Conservation (phyloP, 1,284 basidiomycete species). For the Trichosporon ovoides region DNA sequence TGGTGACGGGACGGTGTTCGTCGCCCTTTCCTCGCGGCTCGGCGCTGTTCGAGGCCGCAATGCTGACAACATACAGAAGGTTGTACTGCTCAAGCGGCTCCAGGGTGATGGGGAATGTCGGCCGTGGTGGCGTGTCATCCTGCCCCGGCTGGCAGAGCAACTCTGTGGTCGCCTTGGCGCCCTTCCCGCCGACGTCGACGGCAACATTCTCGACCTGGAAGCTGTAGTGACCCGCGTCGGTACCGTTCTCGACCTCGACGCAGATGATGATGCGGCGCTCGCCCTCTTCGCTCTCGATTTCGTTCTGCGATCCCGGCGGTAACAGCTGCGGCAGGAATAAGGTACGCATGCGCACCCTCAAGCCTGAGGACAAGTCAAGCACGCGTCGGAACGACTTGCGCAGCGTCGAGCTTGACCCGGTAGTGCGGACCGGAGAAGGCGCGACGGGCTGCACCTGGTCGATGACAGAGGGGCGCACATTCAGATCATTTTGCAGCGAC, state of each 20-base stretch:
- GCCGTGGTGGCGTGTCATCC: conserved; percentile 27
- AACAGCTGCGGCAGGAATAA: conserved; percentile 74
- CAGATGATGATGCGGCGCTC: conserved; percentile 78
- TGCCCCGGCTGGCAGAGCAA: conserved; percentile 45
- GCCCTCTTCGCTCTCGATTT: conserved; percentile 59
- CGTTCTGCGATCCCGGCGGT: conserved; percentile 49
- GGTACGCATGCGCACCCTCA: conserved; percentile 80
- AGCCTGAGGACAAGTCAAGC: conserved; percentile 67
- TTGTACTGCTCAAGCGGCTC: conserved; percentile 72
- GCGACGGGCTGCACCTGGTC: background rate
- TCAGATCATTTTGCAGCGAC: conserved; percentile 32
- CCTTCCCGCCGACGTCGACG: conserved; percentile 68
- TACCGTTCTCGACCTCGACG: conserved; percentile 66
- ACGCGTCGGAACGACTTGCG: conserved; percentile 80
- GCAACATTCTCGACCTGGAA: conserved; percentile 69
- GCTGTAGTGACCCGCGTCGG: conserved; percentile 52
- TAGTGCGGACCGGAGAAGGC: background rate
- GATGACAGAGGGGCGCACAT: background rate
- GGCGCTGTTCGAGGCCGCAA: conserved; percentile 23
- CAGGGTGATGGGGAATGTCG: conserved; percentile 63
- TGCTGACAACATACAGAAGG: conserved; percentile 71
- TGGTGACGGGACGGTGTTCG: conserved; percentile 67
- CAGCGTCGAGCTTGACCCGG: conserved; percentile 54
- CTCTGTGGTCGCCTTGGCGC: conserved; percentile 57
- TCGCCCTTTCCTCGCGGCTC: conserved; percentile 46